Conservation (phyloP, 108 stramenopile genomes). For the Discostella stelligeroides region DNA sequence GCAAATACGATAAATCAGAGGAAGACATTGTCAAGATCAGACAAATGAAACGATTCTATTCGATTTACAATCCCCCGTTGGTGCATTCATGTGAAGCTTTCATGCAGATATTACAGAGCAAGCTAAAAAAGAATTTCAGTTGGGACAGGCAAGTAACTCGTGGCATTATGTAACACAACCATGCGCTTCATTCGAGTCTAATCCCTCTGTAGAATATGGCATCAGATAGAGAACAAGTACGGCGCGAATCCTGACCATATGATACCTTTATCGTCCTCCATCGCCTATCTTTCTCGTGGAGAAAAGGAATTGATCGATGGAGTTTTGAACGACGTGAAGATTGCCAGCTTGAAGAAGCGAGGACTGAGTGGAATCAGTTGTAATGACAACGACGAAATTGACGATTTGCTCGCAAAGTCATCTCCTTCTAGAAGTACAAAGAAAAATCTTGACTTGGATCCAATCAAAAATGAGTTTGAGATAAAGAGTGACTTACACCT, state of each 20-base stretch:
- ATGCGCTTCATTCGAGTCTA: background rate
- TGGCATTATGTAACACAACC: background rate
- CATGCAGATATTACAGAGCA: slow-evolving; percentile 29
- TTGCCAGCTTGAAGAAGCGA: slow-evolving; percentile 22
- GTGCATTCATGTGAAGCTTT: slow-evolving; percentile 48
- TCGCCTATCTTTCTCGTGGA: slow-evolving; percentile 33
- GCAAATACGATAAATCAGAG: slow-evolving; percentile 35
- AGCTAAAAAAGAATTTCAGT: slow-evolving; percentile 40
- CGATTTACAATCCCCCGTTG: slow-evolving; percentile 51
- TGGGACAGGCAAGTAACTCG: slow-evolving; percentile 25
- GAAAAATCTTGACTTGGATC: slow-evolving; percentile 18
- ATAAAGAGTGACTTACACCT: slow-evolving; percentile 8
- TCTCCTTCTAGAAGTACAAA: background rate
- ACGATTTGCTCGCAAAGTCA: slow-evolving; percentile 22
- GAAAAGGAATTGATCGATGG: slow-evolving; percentile 49
- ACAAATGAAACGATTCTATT: slow-evolving; percentile 57
- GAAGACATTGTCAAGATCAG: slow-evolving; percentile 31
- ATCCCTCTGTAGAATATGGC: slow-evolving; percentile 25
- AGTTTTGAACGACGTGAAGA: slow-evolving; percentile 39
- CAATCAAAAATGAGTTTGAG: slow-evolving; percentile 31
- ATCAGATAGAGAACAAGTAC: slow-evolving; percentile 49
- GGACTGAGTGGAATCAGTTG: slow-evolving; percentile 33
- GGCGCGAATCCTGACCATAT: slow-evolving; percentile 55
- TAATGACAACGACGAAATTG: slow-evolving; percentile 47
- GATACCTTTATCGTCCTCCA: slow-evolving; percentile 48